Percentiles rank a stretch among this genome's conserved stretches.
Conservation (phyloP, 1,139 yeast species). For the Pichia sp. region DNA sequence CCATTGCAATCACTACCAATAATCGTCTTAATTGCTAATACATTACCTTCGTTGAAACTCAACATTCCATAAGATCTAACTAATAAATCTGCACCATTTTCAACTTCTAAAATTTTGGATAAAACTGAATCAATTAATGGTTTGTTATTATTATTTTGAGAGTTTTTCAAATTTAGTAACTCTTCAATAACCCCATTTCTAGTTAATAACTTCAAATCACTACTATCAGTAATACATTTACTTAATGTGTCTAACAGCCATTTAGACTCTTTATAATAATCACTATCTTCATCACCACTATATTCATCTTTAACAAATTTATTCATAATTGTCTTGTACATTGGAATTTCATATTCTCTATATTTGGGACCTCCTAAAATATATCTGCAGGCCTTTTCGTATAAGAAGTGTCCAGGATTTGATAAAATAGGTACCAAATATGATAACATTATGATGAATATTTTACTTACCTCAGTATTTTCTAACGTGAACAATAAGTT, state of each 20-base stretch:
- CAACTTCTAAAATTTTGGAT: conserved; percentile 40
- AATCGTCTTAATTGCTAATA: conserved; percentile 42
- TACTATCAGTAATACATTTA: conserved; percentile 38
- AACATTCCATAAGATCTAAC: conserved; percentile 60
- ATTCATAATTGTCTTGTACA: conserved; percentile 42
- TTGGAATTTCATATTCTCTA: conserved; percentile 55
- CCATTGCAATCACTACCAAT: conserved; percentile 36
- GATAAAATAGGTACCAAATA: conserved; percentile 50
- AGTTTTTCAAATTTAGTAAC: conserved; percentile 48
- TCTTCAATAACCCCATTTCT: conserved; percentile 60
- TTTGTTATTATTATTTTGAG: conserved; percentile 33
- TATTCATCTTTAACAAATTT: conserved; percentile 27
- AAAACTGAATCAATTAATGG: neutral
- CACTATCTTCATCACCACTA: conserved; percentile 34
- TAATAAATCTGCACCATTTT: conserved; percentile 56
- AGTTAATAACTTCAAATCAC: conserved; percentile 49
- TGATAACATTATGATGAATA: conserved; percentile 44
- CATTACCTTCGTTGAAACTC: conserved; percentile 43
- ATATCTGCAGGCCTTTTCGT: conserved; percentile 61
- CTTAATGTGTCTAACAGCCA: conserved; percentile 60
- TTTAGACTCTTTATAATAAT: conserved; percentile 48
- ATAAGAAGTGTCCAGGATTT: conserved; percentile 67
- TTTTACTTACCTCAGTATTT: conserved; percentile 13
- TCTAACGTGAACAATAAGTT: conserved; percentile 50
- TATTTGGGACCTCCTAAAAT: conserved; percentile 53